Evolutionary conservation across 2,329 filamentous ascomycete species (phyloP), one percentile per base, ranked within the genome.

Genomic region (Trichoderma sp.): DNA sequence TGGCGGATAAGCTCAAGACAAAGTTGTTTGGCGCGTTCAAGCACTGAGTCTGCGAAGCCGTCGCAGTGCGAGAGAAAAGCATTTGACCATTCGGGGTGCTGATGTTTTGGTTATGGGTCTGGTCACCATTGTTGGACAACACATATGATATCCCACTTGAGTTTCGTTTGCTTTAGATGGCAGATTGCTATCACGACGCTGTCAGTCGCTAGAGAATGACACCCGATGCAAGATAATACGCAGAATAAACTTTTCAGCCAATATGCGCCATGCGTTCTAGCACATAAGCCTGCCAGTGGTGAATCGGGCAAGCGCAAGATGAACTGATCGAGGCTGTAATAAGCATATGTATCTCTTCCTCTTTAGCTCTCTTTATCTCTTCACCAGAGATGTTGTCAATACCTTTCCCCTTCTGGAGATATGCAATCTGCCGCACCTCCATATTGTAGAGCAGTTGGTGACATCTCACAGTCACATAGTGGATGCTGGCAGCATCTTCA

Each of bases 1-100:
- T 89, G 71, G 87, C 87, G 20, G 87, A 89, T 76, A 88, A 86
- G 82, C 80, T 89, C 74, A 89, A 89, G 84, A 73, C 80, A 74
- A 89, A 88, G 84, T 78, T 89, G 57, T 81, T 88, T 70, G 82
- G 83, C 20, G 77, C 79, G 1, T 83, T 86, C 74, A 87, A 86
- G 81, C 87, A 87, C 73, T 81, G 74, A 74, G 67, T 36, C 17
- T 36, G 30, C 63, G 43, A 32, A 8, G 15, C 20, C 3, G 17
- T 26, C 13, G 39, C 17, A 26, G 9, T 34, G 39, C 12, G 7
- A 39, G 55, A 43, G 28, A 34, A 59, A 50, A 32, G 13, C 34
- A n/a, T n/a, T 47, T 32, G 23, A 28, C 9, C 26, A 39, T 43
- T 15, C 30, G 36, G 20, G 28, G 17, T 43, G 65, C 55, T 59